Conservation (phyloP, 2,329 filamentous ascomycete species). For the Apiospora kogelbergensis region DNA sequence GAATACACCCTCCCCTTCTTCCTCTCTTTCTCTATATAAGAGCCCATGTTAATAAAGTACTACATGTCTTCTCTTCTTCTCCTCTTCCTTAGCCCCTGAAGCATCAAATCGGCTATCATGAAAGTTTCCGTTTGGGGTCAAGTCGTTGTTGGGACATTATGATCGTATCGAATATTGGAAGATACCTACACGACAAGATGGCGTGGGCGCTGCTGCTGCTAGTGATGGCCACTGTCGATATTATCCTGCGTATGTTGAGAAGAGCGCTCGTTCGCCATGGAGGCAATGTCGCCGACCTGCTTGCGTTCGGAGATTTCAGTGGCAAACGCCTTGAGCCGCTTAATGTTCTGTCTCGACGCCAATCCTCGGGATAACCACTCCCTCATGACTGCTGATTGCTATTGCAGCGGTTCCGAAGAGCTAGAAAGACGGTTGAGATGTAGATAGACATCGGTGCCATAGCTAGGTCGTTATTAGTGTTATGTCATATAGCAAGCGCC, state of each 20-base stretch:
- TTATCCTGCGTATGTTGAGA: constrained; percentile 10
- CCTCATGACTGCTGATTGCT: constrained; percentile 88
- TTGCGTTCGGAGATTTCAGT: constrained; percentile 78
- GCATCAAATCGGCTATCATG: background rate
- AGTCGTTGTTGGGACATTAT: background rate
- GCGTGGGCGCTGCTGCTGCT: background rate
- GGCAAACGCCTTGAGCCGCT: constrained; percentile 62
- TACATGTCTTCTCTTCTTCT: background rate
- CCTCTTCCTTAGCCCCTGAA: background rate
- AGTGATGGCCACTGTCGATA: constrained; percentile 10
- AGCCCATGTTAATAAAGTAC: background rate
- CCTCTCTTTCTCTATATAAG: background rate
- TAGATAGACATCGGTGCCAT: constrained; percentile 97
- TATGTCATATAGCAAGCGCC: background rate
- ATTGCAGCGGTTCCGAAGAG: constrained; percentile 95
- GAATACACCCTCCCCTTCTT: background rate
- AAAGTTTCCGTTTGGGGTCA: background rate
- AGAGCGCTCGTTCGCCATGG: constrained; percentile 25
- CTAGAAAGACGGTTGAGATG: constrained; percentile 95
- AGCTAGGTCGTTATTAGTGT: constrained; percentile 51
- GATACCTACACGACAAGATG: background rate
- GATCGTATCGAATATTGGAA: background rate
- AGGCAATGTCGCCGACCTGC: constrained; percentile 81
- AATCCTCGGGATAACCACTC: constrained; percentile 68
- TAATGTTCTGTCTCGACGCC: constrained; percentile 55